Evolutionary conservation across 2,329 filamentous ascomycete genomes (phyloP), one percentile per base, ranked within the genome.

Genomic region (Fusarium nisikadoi): DNA sequence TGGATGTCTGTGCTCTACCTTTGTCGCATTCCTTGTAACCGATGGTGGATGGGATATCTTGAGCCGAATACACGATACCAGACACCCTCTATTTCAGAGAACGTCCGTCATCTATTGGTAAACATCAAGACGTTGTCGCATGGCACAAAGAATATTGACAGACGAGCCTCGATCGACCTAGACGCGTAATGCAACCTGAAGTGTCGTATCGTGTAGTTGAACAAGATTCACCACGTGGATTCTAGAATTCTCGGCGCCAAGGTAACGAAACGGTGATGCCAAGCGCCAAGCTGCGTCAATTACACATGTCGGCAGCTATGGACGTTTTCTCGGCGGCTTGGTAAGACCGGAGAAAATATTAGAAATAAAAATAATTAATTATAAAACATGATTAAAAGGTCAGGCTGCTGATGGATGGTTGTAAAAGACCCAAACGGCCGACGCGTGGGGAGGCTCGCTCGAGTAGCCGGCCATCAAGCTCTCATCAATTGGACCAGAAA

Each of bases 211-310:
- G 19, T 56, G 31, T 27, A 35, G 29, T 47, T 13, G 5, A 36
- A 27, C 13, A 38, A 17, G 19, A 29, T 49, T 36, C 23, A 36
- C 29, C 31, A 54, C 46, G 23, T 41, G 20, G 6, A 17, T 57
- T 57, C 25, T 23, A 31, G 14, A 39, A 66, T 29, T n/a, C 36
- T 66, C 16, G 62, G 62, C 38, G 63, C 63, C 52, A 50, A 66
- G 50, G 19, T 62, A 2, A 8, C 25, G 4, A n/a, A 55, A 29
- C 36, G 16, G 13, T 35, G 5, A 20, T 29, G 47, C 42, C 42
- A 43, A 58, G 38, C 33, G 49, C 61, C 38, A 65, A 50, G 61
- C n/a, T 41, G 41, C 19, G 13, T 55, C 19, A 31, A 20, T 36
- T 49, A 14, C 19, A 49, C 17, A n/a, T 27, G 6, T 29, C 29